Conservation (phyloP, 345 rosid genomes). For the Rhodamnia rubescens region DNA sequence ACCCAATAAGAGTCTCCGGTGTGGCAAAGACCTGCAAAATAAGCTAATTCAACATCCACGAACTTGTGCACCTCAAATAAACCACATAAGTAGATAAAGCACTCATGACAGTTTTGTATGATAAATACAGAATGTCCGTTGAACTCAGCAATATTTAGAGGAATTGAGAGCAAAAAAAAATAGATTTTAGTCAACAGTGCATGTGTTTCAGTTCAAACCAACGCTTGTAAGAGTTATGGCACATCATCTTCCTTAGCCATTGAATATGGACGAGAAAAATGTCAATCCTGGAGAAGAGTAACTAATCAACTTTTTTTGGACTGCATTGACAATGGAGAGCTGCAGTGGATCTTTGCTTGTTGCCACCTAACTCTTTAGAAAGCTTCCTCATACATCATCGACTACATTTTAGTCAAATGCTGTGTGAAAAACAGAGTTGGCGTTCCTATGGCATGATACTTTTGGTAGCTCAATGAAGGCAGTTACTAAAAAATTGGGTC, state of each 20-base stretch:
- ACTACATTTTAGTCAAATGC: neutral
- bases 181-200: neutral
- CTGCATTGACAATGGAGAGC: neutral
- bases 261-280: neutral
- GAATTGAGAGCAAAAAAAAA: neutral
- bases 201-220: neutral
- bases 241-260: neutral
- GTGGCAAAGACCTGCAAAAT: conserved; percentile 77
- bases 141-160: neutral
- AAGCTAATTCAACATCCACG: neutral
- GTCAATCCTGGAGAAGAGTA: neutral
- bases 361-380: neutral
- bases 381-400: neutral
- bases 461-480: neutral
- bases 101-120: neutral
- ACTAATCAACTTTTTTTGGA: neutral
- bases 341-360: neutral
- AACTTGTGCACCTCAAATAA: neutral
- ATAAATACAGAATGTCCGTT: neutral
- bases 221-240: neutral
- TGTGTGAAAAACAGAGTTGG: neutral
- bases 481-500: neutral
- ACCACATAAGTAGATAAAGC: neutral
- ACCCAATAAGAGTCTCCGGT: conserved; percentile 88
- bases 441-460: neutral